These are phyloP conservation scores for Flaveria sonorensis DNA, from an alignment of 129 eudicot genomes.

Conservation along the genomic window DNA sequence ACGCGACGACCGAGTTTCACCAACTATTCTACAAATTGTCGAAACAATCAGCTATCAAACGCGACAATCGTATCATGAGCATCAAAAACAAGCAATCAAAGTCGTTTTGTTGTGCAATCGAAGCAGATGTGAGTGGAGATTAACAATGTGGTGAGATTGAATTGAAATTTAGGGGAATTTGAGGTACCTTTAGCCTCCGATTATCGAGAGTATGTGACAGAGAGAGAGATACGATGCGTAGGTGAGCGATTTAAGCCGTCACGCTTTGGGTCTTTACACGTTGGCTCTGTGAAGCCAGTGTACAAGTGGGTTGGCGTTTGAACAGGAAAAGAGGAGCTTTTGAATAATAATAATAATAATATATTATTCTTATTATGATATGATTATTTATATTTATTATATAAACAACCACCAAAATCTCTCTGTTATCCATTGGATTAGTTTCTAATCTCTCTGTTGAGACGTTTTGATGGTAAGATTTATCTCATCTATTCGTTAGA, in stretches of 20 bases:
- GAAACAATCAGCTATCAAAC: constrained; percentile 6
- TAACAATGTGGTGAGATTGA: constrained; percentile 23
- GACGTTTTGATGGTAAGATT: too few species aligned
- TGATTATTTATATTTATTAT: too few species aligned
- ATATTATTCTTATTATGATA: too few species aligned
- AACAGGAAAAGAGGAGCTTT: neutral
- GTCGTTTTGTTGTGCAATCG: constrained; percentile 9
- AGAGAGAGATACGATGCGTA: constrained; percentile 38
- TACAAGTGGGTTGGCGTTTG: constrained; percentile 29
- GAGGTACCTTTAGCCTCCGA: constrained; percentile 30
- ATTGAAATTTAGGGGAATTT: constrained; percentile 13
- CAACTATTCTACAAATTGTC: constrained; percentile 21
- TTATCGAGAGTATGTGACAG: constrained; percentile 10
- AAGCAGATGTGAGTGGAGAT: constrained; percentile 17
- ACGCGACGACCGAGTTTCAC: neutral
- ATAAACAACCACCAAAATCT: too few species aligned
- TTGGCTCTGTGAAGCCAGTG: constrained; percentile 28
- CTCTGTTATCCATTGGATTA: too few species aligned
- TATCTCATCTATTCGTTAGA: too few species aligned
- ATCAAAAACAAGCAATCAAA: constrained; percentile 14
- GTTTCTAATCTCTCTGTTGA: too few species aligned
- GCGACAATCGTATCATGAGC: neutral
- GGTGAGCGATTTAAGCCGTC: constrained; percentile 36
- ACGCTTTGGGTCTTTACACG: constrained; percentile 44
- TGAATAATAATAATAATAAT: too few species aligned